Conservation (phyloP, 148 eudicot species). For the Arbutus unedo region DNA sequence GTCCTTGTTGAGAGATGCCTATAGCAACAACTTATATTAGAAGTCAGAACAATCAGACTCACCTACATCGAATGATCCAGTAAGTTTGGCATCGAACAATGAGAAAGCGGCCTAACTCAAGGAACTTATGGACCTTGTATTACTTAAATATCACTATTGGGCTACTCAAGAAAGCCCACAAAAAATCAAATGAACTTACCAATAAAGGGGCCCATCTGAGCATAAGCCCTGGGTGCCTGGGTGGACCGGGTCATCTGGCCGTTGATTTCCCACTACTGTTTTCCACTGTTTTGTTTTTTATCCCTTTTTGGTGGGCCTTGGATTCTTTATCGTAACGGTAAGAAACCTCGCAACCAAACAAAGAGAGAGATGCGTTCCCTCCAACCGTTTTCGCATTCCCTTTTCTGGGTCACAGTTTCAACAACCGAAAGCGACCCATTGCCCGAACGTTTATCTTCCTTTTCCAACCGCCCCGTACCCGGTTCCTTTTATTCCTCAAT, state of each 20-base stretch:
- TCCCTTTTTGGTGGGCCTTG: not conserved
- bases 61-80: not conserved
- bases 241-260: not conserved
- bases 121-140: not conserved
- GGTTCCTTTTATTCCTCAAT: not conserved
- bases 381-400: not conserved
- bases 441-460: not conserved
- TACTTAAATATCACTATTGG: not conserved
- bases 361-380: not conserved
- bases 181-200: not conserved
- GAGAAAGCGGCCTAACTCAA: not conserved
- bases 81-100: no score
- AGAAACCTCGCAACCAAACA: slow-evolving; percentile 15
- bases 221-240: not conserved
- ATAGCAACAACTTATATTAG: no score
- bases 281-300: not conserved
- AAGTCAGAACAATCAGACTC: no score
- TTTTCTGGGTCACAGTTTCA: not conserved
- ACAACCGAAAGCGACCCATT: slow-evolving; percentile 21
- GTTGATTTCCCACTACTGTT: not conserved
- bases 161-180: not conserved
- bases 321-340: slow-evolving; percentile 34
- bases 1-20: no score
- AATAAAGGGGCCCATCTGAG: not conserved
- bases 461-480: slow-evolving; percentile 1